Conservation (phyloP, 1,139 yeast species). For the Sugiyamaella sp. region DNA sequence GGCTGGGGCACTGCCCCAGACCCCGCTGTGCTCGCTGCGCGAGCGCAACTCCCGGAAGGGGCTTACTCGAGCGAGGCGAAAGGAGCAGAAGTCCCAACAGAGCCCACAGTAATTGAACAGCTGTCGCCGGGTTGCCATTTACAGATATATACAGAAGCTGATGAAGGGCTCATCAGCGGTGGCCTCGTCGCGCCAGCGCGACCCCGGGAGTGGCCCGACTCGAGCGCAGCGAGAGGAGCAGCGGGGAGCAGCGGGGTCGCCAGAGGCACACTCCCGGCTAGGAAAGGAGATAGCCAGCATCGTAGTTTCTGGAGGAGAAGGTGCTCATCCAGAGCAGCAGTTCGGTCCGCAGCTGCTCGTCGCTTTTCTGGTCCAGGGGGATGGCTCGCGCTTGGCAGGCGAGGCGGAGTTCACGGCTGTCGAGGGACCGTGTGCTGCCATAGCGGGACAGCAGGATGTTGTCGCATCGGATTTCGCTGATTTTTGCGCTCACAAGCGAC, state of each 20-base stretch:
- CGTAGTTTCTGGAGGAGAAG: constrained; percentile 30
- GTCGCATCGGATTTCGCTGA: constrained; percentile 36
- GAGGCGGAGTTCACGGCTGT: constrained; percentile 33
- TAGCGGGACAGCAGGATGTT: constrained; percentile 36
- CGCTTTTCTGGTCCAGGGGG: constrained; percentile 15
- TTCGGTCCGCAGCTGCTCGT: constrained; percentile 24
- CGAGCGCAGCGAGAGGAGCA: no score
- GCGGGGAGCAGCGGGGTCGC: no score
- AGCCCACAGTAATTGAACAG: no score
- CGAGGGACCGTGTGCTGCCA: constrained; percentile 39
- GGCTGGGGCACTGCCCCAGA: constrained; percentile 13
- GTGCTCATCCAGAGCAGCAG: constrained; percentile 32
- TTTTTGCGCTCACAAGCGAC: constrained; percentile 27
- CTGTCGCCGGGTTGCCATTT: not conserved
- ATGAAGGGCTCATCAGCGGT: no score
- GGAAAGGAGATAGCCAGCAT: constrained; percentile 33
- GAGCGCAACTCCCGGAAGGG: no score
- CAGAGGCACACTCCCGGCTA: no score
- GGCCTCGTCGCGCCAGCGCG: no score
- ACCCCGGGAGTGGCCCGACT: no score
- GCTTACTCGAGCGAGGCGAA: no score
- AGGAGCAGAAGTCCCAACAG: no score
- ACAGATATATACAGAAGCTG: constrained; percentile 4
- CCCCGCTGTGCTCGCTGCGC: constrained; percentile 3
- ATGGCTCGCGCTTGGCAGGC: constrained; percentile 41